These are phyloP conservation scores for Chaetomium olivaceum DNA, from an alignment of 2,329 filamentous ascomycete species.

Conservation along the genomic window DNA sequence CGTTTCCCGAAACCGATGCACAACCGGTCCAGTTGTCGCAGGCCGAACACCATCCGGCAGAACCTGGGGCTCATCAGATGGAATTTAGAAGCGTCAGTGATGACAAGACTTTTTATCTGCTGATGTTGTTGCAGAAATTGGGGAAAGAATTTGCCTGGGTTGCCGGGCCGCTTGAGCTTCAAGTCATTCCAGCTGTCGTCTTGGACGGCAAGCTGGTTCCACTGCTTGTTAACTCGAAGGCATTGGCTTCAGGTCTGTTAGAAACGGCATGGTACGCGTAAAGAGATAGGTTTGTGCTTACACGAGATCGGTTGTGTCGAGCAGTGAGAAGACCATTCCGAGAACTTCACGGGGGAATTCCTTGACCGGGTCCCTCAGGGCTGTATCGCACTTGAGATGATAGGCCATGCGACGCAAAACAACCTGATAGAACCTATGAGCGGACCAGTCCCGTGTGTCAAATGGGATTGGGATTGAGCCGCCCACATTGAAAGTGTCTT, in stretches of 20 bases:
- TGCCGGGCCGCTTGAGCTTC: constrained; percentile 16
- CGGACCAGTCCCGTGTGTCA: background rate
- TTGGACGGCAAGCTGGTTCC: constrained; percentile 19
- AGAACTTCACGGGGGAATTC: constrained; percentile 31
- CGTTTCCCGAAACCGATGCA: constrained; percentile 11
- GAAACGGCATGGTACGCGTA: background rate
- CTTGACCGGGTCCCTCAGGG: constrained; percentile 26
- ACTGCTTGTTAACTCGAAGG: constrained; percentile 28
- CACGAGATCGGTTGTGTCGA: constrained; percentile 20
- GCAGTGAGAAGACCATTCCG: constrained; percentile 25
- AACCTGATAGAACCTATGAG: constrained; percentile 16
- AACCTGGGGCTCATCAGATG: constrained; percentile 18
- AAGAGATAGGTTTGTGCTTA: constrained; percentile 7
- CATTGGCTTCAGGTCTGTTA: constrained; percentile 23
- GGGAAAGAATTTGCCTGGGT: constrained; percentile 19
- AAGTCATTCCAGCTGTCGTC: constrained; percentile 26
- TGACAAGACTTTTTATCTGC: constrained; percentile 20
- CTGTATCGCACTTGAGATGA: constrained; percentile 19
- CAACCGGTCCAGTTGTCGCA: constrained; percentile 26
- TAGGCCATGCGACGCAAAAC: constrained; percentile 28
- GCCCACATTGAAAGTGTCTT: constrained; percentile 26
- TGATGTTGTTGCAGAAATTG: constrained; percentile 26
- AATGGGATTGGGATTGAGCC: too few relatives aligned
- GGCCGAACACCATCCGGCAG: constrained; percentile 12
- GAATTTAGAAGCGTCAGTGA: constrained; percentile 24